These are phyloP conservation scores for Pleoardoris graminearum DNA, from an alignment of 2,329 filamentous ascomycete genomes.

Conservation along the genomic window DNA sequence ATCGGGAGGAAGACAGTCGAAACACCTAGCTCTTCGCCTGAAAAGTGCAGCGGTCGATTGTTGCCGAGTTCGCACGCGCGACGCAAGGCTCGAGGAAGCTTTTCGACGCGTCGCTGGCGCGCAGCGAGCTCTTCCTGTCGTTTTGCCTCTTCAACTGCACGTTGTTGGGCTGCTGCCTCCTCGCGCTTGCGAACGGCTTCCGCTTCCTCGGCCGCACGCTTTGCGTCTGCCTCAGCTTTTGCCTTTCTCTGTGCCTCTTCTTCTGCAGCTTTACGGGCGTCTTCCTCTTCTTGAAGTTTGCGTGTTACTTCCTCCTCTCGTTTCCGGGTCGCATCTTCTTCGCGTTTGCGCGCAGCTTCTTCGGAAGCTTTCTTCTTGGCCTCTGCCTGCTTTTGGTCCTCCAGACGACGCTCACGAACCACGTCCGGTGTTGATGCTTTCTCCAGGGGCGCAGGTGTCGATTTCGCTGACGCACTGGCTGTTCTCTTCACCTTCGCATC, in stretches of 20 bases:
- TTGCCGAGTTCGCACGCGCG: constrained; percentile 43
- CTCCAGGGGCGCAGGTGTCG: constrained; percentile 41
- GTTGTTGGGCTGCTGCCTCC: constrained; percentile 36
- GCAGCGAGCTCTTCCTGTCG: constrained; percentile 35
- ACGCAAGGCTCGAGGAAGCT: constrained; percentile 42
- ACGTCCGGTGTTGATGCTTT: constrained; percentile 39
- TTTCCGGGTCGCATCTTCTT: constrained; percentile 21
- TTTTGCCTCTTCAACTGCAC: constrained; percentile 35
- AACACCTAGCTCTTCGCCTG: constrained; percentile 45
- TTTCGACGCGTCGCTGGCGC: constrained; percentile 40
- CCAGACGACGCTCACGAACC: constrained; percentile 40
- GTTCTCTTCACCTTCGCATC: constrained; percentile 38
- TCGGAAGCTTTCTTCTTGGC: constrained; percentile 33
- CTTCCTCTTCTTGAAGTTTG: constrained; percentile 33
- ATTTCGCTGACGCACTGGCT: constrained; percentile 39
- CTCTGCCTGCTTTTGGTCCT: constrained; percentile 29
- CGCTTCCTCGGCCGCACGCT: constrained; percentile 35
- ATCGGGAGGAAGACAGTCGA: constrained; percentile 46
- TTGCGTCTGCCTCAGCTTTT: constrained; percentile 37
- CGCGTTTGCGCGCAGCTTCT: constrained; percentile 30
- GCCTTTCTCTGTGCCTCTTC: constrained; percentile 33
- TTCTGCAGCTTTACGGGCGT: constrained; percentile 33
- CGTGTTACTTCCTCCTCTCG: constrained; percentile 32
- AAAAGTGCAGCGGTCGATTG: constrained; percentile 44
- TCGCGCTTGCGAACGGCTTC: constrained; percentile 38